Base-by-base conservation (phyloP, 208 protist species). In the Crithidia fasciculata region DNA sequence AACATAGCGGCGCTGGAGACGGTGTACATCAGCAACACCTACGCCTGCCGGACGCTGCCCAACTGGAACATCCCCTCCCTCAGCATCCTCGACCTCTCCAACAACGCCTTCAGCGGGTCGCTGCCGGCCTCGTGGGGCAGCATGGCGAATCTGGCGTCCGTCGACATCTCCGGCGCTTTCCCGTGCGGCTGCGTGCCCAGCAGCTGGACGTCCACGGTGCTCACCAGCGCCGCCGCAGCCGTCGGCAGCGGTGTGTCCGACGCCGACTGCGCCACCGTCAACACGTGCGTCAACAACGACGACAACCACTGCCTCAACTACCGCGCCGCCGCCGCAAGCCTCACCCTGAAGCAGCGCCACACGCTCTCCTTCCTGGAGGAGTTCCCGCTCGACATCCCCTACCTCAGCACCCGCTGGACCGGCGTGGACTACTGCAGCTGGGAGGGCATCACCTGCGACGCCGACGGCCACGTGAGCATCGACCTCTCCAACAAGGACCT, bases 381-480 rank as follows among this genome's bases (percentile, higher is more conserved):
- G 10, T 63, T 55, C 66, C 53, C 15, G 12, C 2, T 56, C 13
- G 67, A 18, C 28, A 36, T 72, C 16, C 16, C 39, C 10, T 15
- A 13, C 10, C 56, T 72, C 6, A 8, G 8, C 55, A 40, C 4
- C 37, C 8, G 3, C 13, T 74, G 69, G 69, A 55, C 18, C 16
- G 57, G 58, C 37, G 5, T 18, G 3, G 45, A 67, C 56, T 78
- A 60, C 58, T 78, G 73, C 65, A 72, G 50, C 49, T 78, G 73
- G 73, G 9, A 4, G 2, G 63, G 65, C 37, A 39, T 78, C 52
- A 61, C 19, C 4, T 78, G 73, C 58, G 65, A 69, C 12, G 37
- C 43, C 4, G 28, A 13, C 58, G 50, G 49, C 54, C 4, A 59
- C 16, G 61, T 76, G 28, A 60, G 39, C 52, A 61, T 79, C 40